Conservation (phyloP, 345 rosid species). For the Gossypium arboreum region DNA sequence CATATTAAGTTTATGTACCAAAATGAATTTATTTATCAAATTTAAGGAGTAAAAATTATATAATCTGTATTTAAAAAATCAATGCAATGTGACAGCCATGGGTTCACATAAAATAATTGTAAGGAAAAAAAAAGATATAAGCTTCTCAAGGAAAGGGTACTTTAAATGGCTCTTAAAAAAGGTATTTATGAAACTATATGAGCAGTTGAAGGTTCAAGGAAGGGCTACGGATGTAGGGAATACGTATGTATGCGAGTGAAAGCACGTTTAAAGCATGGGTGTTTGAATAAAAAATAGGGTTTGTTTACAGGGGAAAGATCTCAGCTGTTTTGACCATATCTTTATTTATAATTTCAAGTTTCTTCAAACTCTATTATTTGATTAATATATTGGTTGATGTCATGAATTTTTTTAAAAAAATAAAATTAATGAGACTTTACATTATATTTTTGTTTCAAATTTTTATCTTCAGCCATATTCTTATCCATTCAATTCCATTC, state of each 20-base stretch:
- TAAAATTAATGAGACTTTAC: too few species aligned
- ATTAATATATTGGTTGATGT: background rate
- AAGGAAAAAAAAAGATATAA: background rate
- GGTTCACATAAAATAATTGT: background rate
- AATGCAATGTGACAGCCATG: background rate
- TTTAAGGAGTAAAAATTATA: too few species aligned
- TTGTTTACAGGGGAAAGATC: background rate
- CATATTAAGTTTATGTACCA: too few species aligned
- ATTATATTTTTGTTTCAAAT: background rate
- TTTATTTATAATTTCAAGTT: background rate
- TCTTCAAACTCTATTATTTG: background rate
- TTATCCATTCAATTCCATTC: background rate
- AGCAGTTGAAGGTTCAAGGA: background rate
- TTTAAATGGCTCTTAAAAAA: background rate
- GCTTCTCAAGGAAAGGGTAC: background rate
- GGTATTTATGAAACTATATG: background rate
- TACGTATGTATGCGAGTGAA: background rate
- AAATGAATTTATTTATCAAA: too few species aligned
- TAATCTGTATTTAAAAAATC: background rate
- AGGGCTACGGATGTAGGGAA: background rate
- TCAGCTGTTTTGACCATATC: background rate
- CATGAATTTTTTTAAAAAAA: too few species aligned
- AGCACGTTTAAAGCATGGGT: constrained; percentile 1
- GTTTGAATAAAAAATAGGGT: background rate
- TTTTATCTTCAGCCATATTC: background rate